These are phyloP conservation scores for Tremella fuciformis DNA, from an alignment of 768 basidiomycete species.

Conservation along the genomic window DNA sequence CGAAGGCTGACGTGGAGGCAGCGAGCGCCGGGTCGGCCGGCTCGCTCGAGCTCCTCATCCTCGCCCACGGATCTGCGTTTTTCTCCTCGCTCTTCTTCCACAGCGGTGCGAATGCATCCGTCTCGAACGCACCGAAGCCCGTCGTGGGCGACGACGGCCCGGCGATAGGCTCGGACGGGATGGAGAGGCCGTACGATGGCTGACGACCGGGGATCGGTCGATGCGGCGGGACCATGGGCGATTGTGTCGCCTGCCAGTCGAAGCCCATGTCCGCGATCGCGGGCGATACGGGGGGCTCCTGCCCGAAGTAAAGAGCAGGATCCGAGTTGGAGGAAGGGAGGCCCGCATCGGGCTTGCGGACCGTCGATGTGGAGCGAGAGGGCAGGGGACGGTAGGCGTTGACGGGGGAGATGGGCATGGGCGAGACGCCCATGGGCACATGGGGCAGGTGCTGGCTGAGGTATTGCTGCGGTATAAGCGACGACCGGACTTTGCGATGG, in stretches of 20 bases:
- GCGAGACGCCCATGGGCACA: no score
- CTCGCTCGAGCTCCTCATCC: not conserved
- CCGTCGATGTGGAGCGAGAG: slow-evolving; percentile 6
- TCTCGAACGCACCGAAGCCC: slow-evolving; percentile 22
- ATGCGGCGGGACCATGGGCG: no score
- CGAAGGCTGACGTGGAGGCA: not conserved
- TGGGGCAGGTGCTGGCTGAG: not conserved
- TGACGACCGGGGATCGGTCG: no score
- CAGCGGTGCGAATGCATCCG: slow-evolving; percentile 37
- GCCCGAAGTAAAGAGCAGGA: no score
- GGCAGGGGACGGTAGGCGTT: slow-evolving; percentile 2
- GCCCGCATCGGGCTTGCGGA: not conserved
- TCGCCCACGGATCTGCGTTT: slow-evolving; percentile 1
- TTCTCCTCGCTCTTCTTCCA: slow-evolving; percentile 2
- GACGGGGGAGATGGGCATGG: slow-evolving; percentile 1
- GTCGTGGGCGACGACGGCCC: not conserved
- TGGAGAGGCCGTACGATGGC: not conserved
- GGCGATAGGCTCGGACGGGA: not conserved
- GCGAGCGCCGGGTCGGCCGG: not conserved
- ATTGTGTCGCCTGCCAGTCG: no score
- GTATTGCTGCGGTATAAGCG: slow-evolving; percentile 8
- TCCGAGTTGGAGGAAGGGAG: not conserved
- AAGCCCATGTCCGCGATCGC: no score
- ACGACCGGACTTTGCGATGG: not conserved
- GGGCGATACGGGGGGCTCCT: no score